Conservation (phyloP, 495 filamentous ascomycete species). For the Tuber umbilicatum region DNA sequence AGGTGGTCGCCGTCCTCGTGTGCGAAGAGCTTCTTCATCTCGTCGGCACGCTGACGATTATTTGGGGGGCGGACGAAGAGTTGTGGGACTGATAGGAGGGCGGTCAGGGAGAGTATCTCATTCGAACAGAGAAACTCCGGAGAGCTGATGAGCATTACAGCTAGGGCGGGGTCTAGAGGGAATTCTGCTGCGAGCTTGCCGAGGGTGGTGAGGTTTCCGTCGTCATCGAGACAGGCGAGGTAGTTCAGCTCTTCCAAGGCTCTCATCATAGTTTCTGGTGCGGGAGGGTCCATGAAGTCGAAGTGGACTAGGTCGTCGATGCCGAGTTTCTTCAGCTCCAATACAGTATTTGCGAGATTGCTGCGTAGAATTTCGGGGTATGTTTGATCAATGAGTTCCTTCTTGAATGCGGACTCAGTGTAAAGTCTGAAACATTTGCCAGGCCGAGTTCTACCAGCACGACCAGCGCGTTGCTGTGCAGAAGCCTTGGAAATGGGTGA, state of each 20-base stretch:
- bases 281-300: constrained; percentile 96
- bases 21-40: constrained; percentile 92
- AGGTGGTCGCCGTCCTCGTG: constrained; percentile 92
- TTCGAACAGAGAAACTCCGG: constrained; percentile 99
- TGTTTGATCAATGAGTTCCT: constrained; percentile 93
- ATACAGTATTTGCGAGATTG: constrained; percentile 86
- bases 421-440: constrained; percentile 98
- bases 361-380: constrained; percentile 93
- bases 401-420: constrained; percentile 93
- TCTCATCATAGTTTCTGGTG: constrained; percentile 97
- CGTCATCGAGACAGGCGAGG: constrained; percentile 91
- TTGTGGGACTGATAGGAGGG: constrained; percentile 88
- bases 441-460: constrained; percentile 94
- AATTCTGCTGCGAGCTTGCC: constrained; percentile 90
- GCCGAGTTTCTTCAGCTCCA: constrained; percentile 96
- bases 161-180: constrained; percentile 87
- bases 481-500: constrained; percentile 97
- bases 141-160: constrained; percentile 95
- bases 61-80: constrained; percentile 83
- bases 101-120: constrained; percentile 91
- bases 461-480: constrained; percentile 95
- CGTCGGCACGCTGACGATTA: constrained; percentile 84
- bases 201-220: constrained; percentile 74
- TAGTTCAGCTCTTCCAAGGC: constrained; percentile 97
- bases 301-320: constrained; percentile 96